These are phyloP conservation scores for Eucalyptus tenuipes DNA, from an alignment of 345 rosid genomes.

Conservation along the genomic window DNA sequence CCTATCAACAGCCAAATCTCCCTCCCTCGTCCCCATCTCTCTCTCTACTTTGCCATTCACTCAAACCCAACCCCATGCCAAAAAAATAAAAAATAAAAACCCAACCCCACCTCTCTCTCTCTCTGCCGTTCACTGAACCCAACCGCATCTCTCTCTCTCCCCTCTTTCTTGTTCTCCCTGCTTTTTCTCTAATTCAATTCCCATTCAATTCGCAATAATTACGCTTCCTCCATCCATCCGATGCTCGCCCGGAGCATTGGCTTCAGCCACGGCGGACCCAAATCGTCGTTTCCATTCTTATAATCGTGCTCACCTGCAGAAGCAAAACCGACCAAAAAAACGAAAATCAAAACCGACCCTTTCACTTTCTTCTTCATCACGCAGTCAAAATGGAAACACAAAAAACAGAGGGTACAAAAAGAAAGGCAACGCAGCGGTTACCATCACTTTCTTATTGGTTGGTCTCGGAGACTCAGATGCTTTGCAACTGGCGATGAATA, in stretches of 20 bases:
- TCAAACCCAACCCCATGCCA: too few relatives aligned
- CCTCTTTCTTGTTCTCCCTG: too few relatives aligned
- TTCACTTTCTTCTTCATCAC: neutral
- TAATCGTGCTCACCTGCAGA: slow-evolving; percentile 33
- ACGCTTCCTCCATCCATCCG: too few relatives aligned
- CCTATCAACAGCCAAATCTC: too few relatives aligned
- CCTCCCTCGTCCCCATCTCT: too few relatives aligned
- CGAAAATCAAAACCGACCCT: neutral
- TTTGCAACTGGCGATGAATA: neutral
- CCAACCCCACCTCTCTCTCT: too few relatives aligned
- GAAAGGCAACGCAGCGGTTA: neutral
- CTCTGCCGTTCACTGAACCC: too few relatives aligned
- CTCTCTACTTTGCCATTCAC: too few relatives aligned
- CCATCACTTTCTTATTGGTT: slow-evolving; percentile 29
- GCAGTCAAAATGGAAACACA: neutral
- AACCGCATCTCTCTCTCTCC: too few relatives aligned
- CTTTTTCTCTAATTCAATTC: too few relatives aligned
- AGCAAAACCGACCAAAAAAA: neutral
- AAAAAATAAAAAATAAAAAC: too few relatives aligned
- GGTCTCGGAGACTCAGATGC: slow-evolving; percentile 17
- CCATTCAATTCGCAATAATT: too few relatives aligned
- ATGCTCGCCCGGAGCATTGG: slow-evolving; percentile 57
- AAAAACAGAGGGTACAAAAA: neutral
- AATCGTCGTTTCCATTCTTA: slow-evolving; percentile 22
- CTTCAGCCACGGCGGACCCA: slow-evolving; percentile 61